Base-by-base conservation (phyloP, 495 filamentous ascomycete species). In the Xylaria bambusicola region DNA sequence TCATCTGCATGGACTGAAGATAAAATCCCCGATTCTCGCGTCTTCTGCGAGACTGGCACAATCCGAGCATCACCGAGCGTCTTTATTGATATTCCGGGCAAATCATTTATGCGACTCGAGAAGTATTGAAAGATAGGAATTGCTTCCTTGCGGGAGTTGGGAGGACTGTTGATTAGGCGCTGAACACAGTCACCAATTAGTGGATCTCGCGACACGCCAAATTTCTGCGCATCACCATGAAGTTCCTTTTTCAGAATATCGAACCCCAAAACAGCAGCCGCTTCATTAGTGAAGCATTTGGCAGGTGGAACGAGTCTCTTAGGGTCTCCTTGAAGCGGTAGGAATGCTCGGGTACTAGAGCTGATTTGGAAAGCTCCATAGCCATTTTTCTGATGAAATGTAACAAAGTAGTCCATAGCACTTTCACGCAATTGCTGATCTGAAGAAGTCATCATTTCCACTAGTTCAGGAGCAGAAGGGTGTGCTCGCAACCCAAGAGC, bases 181-280 rank as follows among this genome's bases (percentile, higher is more conserved):
- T 88, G 82, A 9, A 93, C 80, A 62, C 91, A 95, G 23, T 88
- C 84, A 1, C 76, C 72, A 56, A 98, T 86, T 0, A 85, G 84
- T 0, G 94, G 94, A 72, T 98, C 89, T 20, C 81, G 66, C 24
- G 79, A 80, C 3, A 98, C 93, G 1, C 92, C 92, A 66, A 98
- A 88, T 66, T 91, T 96, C 44, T 75, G 38, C 13, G 90, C 87
- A 76, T 98, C 88, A 15, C 76, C 73, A 62, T 88, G 87, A 9
- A 98, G 79, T 57, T 93, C 88, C 49, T 71, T 78, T 44, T 81
- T 79, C 31, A 98, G 75, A 24, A 97, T 88, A 50, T 83, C 76
- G 65, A 93, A 97, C 0, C 89, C 89, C 50, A 98, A 80, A 21
- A 95, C 77, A 2, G 86, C 77, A 17, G 91, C 87, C 26, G 82